Percentiles rank a stretch among this genome's conserved stretches.
These are phyloP conservation scores for Penicillium chermesinum DNA, from an alignment of 495 filamentous ascomycete species.

Conservation along the genomic window DNA sequence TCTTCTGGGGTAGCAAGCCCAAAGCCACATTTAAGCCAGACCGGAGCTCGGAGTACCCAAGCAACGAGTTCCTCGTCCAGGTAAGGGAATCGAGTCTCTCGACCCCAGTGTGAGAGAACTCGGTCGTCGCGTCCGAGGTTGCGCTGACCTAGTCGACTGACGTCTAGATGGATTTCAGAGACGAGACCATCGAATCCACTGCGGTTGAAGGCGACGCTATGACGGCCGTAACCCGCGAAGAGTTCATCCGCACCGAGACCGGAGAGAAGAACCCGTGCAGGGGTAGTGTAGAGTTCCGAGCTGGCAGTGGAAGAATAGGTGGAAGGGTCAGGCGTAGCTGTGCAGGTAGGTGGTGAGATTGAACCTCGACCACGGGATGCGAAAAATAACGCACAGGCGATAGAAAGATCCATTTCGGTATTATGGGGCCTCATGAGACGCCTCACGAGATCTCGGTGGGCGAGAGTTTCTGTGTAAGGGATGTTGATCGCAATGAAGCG, in stretches of 20 bases:
- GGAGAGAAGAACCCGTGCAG: slow-evolving; percentile 80
- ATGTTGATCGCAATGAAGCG: slow-evolving; percentile 80
- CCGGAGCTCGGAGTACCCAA: slow-evolving; percentile 68
- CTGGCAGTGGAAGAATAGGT: not conserved
- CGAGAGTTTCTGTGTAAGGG: slow-evolving; percentile 67
- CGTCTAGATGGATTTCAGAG: slow-evolving; percentile 81
- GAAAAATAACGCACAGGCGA: slow-evolving; percentile 88
- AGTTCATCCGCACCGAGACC: slow-evolving; percentile 95
- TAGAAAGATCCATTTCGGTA: slow-evolving; percentile 99
- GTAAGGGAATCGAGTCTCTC: slow-evolving; percentile 87
- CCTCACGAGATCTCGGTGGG: slow-evolving; percentile 64
- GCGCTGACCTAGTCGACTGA: slow-evolving; percentile 78
- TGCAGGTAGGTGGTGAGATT: slow-evolving; percentile 5
- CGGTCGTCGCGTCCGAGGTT: slow-evolving; percentile 94
- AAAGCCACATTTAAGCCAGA: slow-evolving; percentile 86
- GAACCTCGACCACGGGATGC: slow-evolving; percentile 72
- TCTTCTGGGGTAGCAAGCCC: slow-evolving; percentile 20
- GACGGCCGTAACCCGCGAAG: slow-evolving; percentile 87
- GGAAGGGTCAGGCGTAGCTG: not conserved
- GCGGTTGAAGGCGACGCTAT: slow-evolving; percentile 67
- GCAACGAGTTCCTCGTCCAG: slow-evolving; percentile 80
- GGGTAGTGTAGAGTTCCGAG: slow-evolving; percentile 51
- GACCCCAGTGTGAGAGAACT: slow-evolving; percentile 82
- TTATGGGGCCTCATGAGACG: slow-evolving; percentile 86
- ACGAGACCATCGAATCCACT: slow-evolving; percentile 65